phyloP scores from a whole-genome alignment of 2,329 filamentous ascomycete species.

The Ophidiomyces ophidiicola region DNA sequence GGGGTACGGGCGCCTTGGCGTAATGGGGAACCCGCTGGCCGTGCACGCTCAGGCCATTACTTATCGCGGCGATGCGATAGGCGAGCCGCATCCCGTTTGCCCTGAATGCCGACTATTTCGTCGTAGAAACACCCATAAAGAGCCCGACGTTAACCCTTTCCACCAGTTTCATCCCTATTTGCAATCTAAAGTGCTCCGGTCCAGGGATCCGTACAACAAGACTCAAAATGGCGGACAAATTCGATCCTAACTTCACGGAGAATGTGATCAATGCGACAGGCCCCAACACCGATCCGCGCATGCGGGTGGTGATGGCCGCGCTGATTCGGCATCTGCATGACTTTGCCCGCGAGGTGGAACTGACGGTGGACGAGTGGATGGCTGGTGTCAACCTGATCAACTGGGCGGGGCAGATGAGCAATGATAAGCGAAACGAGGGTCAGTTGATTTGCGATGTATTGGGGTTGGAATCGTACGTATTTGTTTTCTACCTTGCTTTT shows the following conservation, averaged over 20 bases:
- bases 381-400: slow-evolving; percentile 47
- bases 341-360: slow-evolving; percentile 46
- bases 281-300: slow-evolving; percentile 54
- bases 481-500: slow-evolving; percentile 34
- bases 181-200: neutral
- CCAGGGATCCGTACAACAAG: neutral
- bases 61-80: too few species aligned
- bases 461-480: slow-evolving; percentile 43
- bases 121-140: too few species aligned
- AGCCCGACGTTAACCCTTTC: neutral
- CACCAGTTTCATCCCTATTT: neutral
- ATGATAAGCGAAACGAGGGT: slow-evolving; percentile 50
- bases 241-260: slow-evolving; percentile 44
- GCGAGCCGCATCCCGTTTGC: too few species aligned
- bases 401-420: slow-evolving; percentile 51
- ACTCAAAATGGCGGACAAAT: slow-evolving; percentile 4
- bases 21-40: neutral
- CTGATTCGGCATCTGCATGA: slow-evolving; percentile 47
- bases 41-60: slow-evolving; percentile 4
- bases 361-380: slow-evolving; percentile 50
- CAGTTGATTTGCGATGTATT: slow-evolving; percentile 49
- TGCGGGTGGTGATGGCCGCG: slow-evolving; percentile 48
- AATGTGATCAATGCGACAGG: slow-evolving; percentile 64
- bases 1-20: slow-evolving; percentile 3
- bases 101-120: too few species aligned